phyloP scores from a whole-genome alignment of 352 stramenopile species.

The Pythium inflatum region DNA sequence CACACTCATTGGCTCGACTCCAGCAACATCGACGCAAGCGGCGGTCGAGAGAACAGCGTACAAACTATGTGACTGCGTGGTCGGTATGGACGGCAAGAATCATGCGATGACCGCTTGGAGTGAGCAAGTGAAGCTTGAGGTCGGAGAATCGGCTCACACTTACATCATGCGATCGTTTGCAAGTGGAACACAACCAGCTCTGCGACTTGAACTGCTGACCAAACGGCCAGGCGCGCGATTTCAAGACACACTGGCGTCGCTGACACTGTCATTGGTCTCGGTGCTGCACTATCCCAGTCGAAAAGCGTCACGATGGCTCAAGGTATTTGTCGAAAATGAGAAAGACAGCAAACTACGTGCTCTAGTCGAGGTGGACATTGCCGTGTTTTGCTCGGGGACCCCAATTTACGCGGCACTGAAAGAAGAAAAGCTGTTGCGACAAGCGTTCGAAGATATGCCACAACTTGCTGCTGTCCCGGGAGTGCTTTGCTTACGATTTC shows the following conservation, averaged over 20 bases:
- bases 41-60: constrained; percentile 18
- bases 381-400: constrained; percentile 3
- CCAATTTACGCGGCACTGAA: constrained; percentile 1
- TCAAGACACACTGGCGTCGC: constrained; percentile 31
- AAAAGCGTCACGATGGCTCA: constrained; percentile 28
- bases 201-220: constrained; percentile 42
- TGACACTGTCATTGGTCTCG: constrained; percentile 33
- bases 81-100: background rate
- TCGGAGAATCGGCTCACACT: constrained; percentile 13
- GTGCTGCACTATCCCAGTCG: constrained; percentile 5
- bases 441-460: constrained; percentile 23
- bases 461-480: constrained; percentile 26
- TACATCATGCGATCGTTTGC: constrained; percentile 30
- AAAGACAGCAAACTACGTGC: constrained; percentile 1
- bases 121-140: constrained; percentile 27
- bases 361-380: constrained; percentile 30
- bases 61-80: constrained; percentile 3
- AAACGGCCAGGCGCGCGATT: constrained; percentile 37
- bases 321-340: constrained; percentile 22
- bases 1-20: constrained; percentile 12
- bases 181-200: constrained; percentile 38
- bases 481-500: constrained; percentile 46
- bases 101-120: constrained; percentile 2
- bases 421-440: constrained; percentile 16
- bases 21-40: background rate